Evolutionary conservation across 805 yeast genomes (phyloP).

Genomic region (Kuraishia molischiana): DNA sequence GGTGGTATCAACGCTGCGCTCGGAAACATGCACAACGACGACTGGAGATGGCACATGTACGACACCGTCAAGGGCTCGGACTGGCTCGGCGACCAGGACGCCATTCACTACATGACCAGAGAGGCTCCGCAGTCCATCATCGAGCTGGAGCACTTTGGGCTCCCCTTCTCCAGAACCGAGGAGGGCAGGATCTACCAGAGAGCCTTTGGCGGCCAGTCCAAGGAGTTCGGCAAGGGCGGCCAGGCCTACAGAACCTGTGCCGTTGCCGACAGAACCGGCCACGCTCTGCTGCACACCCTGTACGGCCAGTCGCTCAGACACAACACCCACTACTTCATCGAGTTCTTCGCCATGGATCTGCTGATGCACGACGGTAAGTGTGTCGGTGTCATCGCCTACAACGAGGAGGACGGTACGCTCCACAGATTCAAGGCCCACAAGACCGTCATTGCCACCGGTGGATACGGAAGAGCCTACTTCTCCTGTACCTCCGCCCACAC

Average conservation of each 20-base stretch:
- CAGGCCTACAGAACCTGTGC: conserved; percentile 99
- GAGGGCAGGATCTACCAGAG: conserved; percentile 97
- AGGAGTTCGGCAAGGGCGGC: conserved; percentile 95
- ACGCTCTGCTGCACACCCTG: conserved; percentile 88
- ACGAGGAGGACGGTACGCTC: conserved; percentile 97
- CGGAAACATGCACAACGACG: conserved; percentile 96
- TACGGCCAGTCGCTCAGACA: conserved; percentile 95
- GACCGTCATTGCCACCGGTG: conserved; percentile 97
- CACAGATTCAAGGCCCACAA: conserved; percentile 97
- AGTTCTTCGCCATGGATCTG: conserved; percentile 91
- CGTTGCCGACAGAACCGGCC: conserved; percentile 99
- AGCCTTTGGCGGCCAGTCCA: conserved; percentile 97
- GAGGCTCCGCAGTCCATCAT: conserved; percentile 95
- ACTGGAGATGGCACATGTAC: conserved; percentile 99
- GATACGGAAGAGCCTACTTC: conserved; percentile 97
- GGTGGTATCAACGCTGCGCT: conserved; percentile 99
- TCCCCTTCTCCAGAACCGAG: conserved; percentile 95
- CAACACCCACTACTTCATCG: conserved; percentile 96
- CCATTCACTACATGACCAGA: conserved; percentile 97
- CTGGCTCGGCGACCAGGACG: conserved; percentile 99
- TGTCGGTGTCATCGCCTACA: conserved; percentile 95
- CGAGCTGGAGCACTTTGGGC: conserved; percentile 97
- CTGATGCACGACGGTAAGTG: conserved; percentile 92
- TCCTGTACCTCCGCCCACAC: conserved; percentile 99
- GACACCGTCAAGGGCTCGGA: conserved; percentile 99